A percentile compares a stretch with the other conserved stretches of the same genome.
Evolutionary conservation across 2,329 filamentous ascomycete genomes (phyloP).

Genomic region (Parastagonospora nodorum): DNA sequence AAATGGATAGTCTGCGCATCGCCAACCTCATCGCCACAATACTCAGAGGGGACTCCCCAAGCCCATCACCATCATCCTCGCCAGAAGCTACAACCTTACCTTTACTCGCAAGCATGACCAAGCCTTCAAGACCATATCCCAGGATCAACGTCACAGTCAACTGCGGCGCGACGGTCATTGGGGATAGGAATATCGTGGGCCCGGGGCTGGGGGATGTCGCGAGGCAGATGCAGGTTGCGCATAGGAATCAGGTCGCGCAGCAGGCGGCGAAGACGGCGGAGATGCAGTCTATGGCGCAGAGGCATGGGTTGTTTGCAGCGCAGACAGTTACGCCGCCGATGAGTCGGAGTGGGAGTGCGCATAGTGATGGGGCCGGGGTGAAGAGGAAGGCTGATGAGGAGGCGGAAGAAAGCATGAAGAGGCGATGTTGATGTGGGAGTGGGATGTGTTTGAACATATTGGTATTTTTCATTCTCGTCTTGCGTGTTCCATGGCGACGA

Average conservation of each 20-base stretch:
- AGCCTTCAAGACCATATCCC: slow-evolving; percentile 1
- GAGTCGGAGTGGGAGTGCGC: slow-evolving; percentile 34
- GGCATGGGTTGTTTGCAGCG: slow-evolving; percentile 12
- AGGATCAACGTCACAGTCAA: slow-evolving; percentile 41
- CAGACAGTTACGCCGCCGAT: slow-evolving; percentile 31
- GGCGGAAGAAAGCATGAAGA: slow-evolving; percentile 20
- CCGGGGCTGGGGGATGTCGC: slow-evolving; percentile 42
- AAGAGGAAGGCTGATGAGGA: slow-evolving; percentile 35
- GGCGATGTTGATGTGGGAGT: slow-evolving; percentile 16
- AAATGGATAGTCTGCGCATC: slow-evolving; percentile 37
- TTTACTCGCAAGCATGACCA: background rate
- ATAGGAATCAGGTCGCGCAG: slow-evolving; percentile 27
- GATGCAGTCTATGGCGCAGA: slow-evolving; percentile 8
- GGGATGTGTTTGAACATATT: background rate
- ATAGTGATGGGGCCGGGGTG: slow-evolving; percentile 19
- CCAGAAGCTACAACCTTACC: slow-evolving; percentile 1
- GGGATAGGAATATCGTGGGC: slow-evolving; percentile 43
- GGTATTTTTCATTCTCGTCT: background rate
- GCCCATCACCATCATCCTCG: slow-evolving; percentile 5
- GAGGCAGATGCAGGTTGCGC: slow-evolving; percentile 37
- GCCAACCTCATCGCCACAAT: slow-evolving; percentile 31
- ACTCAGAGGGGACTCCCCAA: slow-evolving; percentile 16
- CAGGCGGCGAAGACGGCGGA: slow-evolving; percentile 7
- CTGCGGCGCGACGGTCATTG: slow-evolving; percentile 42
- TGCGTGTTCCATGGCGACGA: background rate